Evolutionary conservation across 768 basidiomycete species (phyloP).

Genomic region (Termitomyces sp.): DNA sequence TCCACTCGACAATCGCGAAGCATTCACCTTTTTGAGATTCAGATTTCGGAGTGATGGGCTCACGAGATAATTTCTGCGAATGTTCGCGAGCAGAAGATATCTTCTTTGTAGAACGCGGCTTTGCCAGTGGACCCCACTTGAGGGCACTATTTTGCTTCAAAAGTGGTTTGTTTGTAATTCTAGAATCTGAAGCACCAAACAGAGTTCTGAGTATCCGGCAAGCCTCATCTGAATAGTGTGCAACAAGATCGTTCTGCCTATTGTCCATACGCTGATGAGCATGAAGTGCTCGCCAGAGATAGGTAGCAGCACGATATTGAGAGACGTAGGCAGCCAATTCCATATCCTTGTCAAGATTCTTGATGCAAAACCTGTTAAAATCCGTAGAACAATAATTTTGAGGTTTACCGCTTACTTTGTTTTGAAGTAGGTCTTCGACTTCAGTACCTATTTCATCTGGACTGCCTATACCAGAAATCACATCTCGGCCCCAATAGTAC

Average conservation of each 20-base stretch:
- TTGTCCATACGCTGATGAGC: constrained; percentile 49
- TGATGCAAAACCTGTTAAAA: background rate
- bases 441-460: constrained; percentile 35
- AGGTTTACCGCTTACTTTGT: constrained; percentile 29
- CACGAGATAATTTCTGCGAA: background rate
- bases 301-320: constrained; percentile 49
- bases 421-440: constrained; percentile 32
- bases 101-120: constrained; percentile 11
- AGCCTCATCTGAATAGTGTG: constrained; percentile 48
- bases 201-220: constrained; percentile 40
- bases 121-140: constrained; percentile 11
- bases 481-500: constrained; percentile 30
- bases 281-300: constrained; percentile 70
- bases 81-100: constrained; percentile 13
- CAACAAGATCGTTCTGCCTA: constrained; percentile 39
- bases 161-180: constrained; percentile 21
- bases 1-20: background rate
- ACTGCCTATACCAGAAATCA: constrained; percentile 19
- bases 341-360: constrained; percentile 31
- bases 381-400: background rate
- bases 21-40: constrained; percentile 30
- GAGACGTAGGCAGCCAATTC: constrained; percentile 24
- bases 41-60: constrained; percentile 39
- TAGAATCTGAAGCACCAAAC: constrained; percentile 14
- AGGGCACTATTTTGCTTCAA: constrained; percentile 18